These are phyloP conservation scores for Magnusiomyces fungicola DNA, from an alignment of 1,139 yeast species.

Conservation along the genomic window DNA sequence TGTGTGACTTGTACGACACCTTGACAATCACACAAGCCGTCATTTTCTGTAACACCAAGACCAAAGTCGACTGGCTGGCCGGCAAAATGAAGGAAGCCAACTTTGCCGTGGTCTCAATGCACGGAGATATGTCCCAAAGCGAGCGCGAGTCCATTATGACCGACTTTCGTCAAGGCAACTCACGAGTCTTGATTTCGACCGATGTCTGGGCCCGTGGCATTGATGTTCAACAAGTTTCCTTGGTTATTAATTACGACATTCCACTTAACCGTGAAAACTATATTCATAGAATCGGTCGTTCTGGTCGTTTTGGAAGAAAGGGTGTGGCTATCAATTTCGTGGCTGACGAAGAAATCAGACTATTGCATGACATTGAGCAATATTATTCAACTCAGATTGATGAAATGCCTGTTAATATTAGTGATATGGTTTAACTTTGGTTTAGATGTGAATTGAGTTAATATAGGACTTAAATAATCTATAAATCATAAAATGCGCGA, in stretches of 20 bases:
- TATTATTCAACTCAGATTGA: conserved; percentile 97
- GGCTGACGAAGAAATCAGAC: conserved; percentile 82
- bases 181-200: conserved; percentile 93
- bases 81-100: conserved; percentile 77
- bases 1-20: conserved; percentile 95
- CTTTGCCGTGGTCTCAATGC: conserved; percentile 96
- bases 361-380: conserved; percentile 95
- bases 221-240: conserved; percentile 97
- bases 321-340: conserved; percentile 99
- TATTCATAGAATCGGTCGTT: conserved; percentile 99
- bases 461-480: neutral
- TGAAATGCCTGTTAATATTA: conserved; percentile 95
- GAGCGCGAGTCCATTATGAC: conserved; percentile 98
- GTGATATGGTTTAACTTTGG: conserved; percentile 52
- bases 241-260: conserved; percentile 95
- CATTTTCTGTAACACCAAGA: conserved; percentile 98
- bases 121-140: conserved; percentile 93
- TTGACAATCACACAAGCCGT: conserved; percentile 98
- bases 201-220: conserved; percentile 99
- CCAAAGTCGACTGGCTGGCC: conserved; percentile 93
- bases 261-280: conserved; percentile 98
- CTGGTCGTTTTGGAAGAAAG: conserved; percentile 99
- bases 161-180: conserved; percentile 97
- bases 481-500: neutral
- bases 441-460: neutral